Base-by-base conservation (phyloP, 805 yeast genomes). In the Saccharomyces eubayanus region DNA sequence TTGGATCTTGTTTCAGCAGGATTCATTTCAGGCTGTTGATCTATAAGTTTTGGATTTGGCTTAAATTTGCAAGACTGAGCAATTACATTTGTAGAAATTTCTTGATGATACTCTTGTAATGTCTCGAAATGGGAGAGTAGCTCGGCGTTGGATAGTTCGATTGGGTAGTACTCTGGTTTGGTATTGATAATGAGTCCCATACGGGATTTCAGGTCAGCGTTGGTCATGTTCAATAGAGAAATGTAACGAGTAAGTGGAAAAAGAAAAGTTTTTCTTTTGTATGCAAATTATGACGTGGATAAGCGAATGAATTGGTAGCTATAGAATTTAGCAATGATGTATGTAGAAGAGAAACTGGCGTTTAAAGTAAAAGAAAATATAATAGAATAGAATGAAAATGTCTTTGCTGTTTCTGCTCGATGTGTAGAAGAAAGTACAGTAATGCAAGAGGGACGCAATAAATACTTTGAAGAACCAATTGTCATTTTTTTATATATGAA, bases 21-120 rank as follows among this genome's bases (percentile, higher is more conserved):
- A 51, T 83, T 80, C 55, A 92, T 75, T 64, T 90, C 96, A 10
- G 97, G 97, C 71, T 92, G 99, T 59, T 87, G 85, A 55, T 81
- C 84, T 61, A 90, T 87, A 70, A 89, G 75, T 67, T 80, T 69
- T 55, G 83, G 64, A 66, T 80, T 77, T 12, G 92, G 87, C 54
- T 73, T 76, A 60, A 72, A 68, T 31, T 60, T 62, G 36, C 71
- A 67, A 43, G 70, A 73, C 56, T 60, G 71, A 47, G 73, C 72
- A 59, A 61, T 72, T 51, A 59, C 70, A 57, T 67, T 70, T 9
- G 68, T 60, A 2, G 78, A 73, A 14, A 83, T 72, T 55, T 83
- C 87, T 24, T 69, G 70, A 50, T 75, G 75, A 62, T 83, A 83
- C 59, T 83, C 87, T 11, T 72, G 67, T 12, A 82, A 60, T 3